These are phyloP conservation scores for Parietaria judaica DNA, from an alignment of 306 rosid genomes.

Conservation along the genomic window DNA sequence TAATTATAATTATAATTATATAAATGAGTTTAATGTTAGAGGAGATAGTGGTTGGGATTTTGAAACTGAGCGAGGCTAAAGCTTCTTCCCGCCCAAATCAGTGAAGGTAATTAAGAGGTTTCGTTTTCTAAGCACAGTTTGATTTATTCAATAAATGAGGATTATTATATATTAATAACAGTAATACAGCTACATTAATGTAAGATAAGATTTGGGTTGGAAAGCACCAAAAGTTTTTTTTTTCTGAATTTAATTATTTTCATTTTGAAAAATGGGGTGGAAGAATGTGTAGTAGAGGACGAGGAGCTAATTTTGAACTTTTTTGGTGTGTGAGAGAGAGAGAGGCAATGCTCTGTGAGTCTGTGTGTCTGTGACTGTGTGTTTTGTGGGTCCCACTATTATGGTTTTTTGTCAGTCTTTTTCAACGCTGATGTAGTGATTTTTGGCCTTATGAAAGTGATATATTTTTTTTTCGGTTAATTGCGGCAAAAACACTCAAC, in stretches of 20 bases:
- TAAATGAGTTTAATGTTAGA: no score
- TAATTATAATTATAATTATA: no score
- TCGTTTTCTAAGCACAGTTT: slow-evolving; percentile 6
- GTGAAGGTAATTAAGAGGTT: slow-evolving; percentile 1
- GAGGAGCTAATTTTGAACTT: slow-evolving; percentile 7
- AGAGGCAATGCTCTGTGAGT: slow-evolving; percentile 2
- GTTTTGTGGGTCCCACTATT: slow-evolving; percentile 4
- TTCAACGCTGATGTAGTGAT: slow-evolving; percentile 1
- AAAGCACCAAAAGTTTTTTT: not conserved
- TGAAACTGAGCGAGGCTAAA: slow-evolving; percentile 26
- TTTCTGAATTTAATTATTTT: no score
- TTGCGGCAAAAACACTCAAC: no score
- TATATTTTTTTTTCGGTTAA: slow-evolving; percentile 1
- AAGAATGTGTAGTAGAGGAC: not conserved
- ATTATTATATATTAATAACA: not conserved
- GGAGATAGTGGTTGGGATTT: slow-evolving; percentile 14
- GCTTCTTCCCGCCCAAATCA: slow-evolving; percentile 49
- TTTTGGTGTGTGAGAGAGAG: not conserved
- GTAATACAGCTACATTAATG: not conserved
- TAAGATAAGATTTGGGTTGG: no score
- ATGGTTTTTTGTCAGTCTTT: slow-evolving; percentile 11
- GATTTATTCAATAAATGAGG: slow-evolving; percentile 2
- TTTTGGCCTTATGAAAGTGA: slow-evolving; percentile 13
- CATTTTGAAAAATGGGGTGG: not conserved
- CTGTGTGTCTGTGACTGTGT: not conserved